Conservation (phyloP, 805 yeast species). For the Cyberlindnera suaveolens region DNA sequence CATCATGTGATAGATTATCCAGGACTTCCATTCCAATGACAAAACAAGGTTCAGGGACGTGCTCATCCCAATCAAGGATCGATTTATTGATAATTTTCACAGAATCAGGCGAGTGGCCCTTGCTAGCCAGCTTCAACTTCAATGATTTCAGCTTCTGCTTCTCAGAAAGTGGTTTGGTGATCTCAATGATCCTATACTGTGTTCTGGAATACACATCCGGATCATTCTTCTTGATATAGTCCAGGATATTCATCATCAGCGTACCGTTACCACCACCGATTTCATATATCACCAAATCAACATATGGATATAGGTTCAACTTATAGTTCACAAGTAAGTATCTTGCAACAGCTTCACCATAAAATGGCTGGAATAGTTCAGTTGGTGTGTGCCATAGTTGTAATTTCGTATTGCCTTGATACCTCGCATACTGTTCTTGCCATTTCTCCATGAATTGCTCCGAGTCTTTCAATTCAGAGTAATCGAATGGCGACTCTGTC, state of each 20-base stretch:
- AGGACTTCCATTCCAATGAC: constrained; percentile 78
- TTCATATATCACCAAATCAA: constrained; percentile 72
- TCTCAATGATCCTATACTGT: constrained; percentile 36
- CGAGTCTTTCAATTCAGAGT: constrained; percentile 46
- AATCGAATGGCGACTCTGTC: constrained; percentile 58
- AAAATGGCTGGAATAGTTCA: constrained; percentile 75
- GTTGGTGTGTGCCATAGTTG: constrained; percentile 92
- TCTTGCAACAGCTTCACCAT: constrained; percentile 82
- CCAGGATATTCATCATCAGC: constrained; percentile 67
- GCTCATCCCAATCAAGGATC: constrained; percentile 64
- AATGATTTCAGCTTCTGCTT: constrained; percentile 21
- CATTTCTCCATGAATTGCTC: constrained; percentile 69
- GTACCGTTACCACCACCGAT: constrained; percentile 92
- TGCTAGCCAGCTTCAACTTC: constrained; percentile 6
- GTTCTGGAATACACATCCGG: constrained; percentile 72
- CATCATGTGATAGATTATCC: constrained; percentile 80
- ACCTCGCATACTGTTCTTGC: constrained; percentile 54
- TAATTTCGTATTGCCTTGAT: constrained; percentile 32
- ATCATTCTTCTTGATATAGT: constrained; percentile 51
- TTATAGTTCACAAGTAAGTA: constrained; percentile 69
- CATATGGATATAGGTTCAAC: constrained; percentile 59
- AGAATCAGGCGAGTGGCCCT: constrained; percentile 44
- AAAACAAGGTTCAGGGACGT: constrained; percentile 61
- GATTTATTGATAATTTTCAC: constrained; percentile 68
- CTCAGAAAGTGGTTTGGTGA: constrained; percentile 20